Percentiles rank a stretch among this genome's conserved stretches.
phyloP scores from a whole-genome alignment of 441 rosid species.

The Arabidopsis lyrata region DNA sequence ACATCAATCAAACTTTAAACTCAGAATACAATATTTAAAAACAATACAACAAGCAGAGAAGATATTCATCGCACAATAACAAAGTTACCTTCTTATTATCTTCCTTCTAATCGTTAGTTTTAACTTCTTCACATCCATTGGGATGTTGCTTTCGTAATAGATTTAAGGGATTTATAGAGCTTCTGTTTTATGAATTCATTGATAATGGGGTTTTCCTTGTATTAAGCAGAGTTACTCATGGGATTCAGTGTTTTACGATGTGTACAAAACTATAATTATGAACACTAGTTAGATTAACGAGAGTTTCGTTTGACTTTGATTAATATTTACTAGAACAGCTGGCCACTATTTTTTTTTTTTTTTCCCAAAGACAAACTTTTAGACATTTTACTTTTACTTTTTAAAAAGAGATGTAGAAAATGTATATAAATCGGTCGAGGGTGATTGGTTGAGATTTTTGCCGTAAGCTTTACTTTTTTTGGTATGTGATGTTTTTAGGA shows the following conservation, averaged over 20 bases:
- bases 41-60: too few relatives aligned
- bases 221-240: not conserved
- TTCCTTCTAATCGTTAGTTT: slow-evolving; percentile 18
- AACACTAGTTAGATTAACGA: not conserved
- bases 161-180: not conserved
- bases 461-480: too few relatives aligned
- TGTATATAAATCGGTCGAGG: too few relatives aligned
- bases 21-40: too few relatives aligned
- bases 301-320: slow-evolving; percentile 25
- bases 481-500: not conserved
- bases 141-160: not conserved
- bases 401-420: too few relatives aligned
- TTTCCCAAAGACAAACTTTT: not conserved
- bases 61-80: too few relatives aligned
- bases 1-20: too few relatives aligned
- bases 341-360: slow-evolving; percentile 1
- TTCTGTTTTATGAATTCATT: not conserved
- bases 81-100: slow-evolving; percentile 22
- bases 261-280: slow-evolving; percentile 8
- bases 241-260: slow-evolving; percentile 15
- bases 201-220: not conserved
- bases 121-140: slow-evolving; percentile 33
- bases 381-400: not conserved
- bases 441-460: too few relatives aligned
- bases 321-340: slow-evolving; percentile 2